A percentile compares a stretch with the other conserved stretches of the same genome.
These are phyloP conservation scores for Selenicereus undatus DNA, from an alignment of 148 eudicot species.

Conservation along the genomic window DNA sequence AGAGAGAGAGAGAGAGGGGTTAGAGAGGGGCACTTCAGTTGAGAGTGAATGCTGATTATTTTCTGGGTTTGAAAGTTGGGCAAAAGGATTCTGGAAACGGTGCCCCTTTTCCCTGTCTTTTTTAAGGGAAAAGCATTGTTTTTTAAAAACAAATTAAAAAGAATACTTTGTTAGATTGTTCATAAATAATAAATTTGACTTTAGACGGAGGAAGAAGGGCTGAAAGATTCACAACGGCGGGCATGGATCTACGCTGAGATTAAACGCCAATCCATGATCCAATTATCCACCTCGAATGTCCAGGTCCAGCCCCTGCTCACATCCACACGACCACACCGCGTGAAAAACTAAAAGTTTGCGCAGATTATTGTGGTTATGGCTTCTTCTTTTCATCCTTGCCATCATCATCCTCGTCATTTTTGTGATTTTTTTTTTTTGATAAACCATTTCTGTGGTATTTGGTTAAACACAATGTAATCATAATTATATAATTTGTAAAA, in stretches of 20 bases:
- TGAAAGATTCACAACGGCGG: conserved; percentile 4
- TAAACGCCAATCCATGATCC: conserved; percentile 18
- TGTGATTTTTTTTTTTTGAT: too few relatives aligned
- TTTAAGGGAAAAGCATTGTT: neutral
- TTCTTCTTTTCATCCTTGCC: too few relatives aligned
- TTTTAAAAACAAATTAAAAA: neutral
- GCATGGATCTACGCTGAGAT: conserved; percentile 26
- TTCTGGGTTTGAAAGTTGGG: conserved; percentile 22
- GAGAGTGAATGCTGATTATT: conserved; percentile 6
- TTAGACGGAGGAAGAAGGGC: neutral
- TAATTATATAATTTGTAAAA: too few relatives aligned
- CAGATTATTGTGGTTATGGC: too few relatives aligned
- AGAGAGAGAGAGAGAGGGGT: neutral
- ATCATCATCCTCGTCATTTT: too few relatives aligned
- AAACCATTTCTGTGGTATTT: too few relatives aligned
- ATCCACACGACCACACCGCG: neutral
- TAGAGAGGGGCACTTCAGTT: conserved; percentile 14
- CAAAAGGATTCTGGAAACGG: neutral
- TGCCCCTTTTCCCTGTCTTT: conserved; percentile 12
- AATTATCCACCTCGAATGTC: neutral
- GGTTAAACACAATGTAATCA: too few relatives aligned
- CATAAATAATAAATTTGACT: neutral
- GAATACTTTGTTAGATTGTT: neutral
- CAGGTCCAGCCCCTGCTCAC: neutral
- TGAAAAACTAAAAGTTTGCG: too few relatives aligned